Conservation (phyloP, 176 grass and related monocot species). For the Aegilops bicornis region DNA sequence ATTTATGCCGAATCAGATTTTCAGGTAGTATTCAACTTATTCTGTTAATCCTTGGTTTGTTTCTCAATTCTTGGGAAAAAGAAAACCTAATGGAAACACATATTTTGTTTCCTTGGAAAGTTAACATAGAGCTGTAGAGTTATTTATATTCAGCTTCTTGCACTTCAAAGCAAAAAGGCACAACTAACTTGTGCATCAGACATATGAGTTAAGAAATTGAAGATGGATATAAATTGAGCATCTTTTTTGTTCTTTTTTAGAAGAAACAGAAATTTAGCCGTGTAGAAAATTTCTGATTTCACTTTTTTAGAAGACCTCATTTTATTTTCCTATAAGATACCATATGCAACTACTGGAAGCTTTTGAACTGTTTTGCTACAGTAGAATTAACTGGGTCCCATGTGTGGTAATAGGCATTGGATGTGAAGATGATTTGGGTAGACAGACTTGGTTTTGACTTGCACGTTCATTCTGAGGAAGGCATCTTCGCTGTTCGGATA, state of each 20-base stretch:
- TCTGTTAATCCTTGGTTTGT: conserved; percentile 1
- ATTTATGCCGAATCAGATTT: conserved; percentile 84
- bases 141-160: not conserved
- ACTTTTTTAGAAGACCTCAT: conserved; percentile 8
- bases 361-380: not conserved
- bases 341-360: not conserved
- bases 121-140: not conserved
- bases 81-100: not conserved
- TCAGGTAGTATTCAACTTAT: conserved; percentile 59
- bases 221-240: not conserved
- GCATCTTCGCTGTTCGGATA: conserved; percentile 63
- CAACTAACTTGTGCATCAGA: not conserved
- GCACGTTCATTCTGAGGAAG: conserved; percentile 58
- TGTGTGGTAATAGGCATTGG: conserved; percentile 41
- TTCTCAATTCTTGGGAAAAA: conserved; percentile 12
- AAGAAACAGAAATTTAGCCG: not conserved
- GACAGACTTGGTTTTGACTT: conserved; percentile 85
- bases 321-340: not conserved
- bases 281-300: not conserved
- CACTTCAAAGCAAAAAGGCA: not conserved
- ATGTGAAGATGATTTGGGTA: conserved; percentile 92
- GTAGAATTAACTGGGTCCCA: not conserved
- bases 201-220: not conserved
- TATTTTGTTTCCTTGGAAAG: conserved; percentile 1
- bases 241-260: not conserved